A percentile compares a stretch with the other conserved stretches of the same genome.
phyloP scores from a whole-genome alignment of 2,329 filamentous ascomycete species.

The Curvularia sp. region DNA sequence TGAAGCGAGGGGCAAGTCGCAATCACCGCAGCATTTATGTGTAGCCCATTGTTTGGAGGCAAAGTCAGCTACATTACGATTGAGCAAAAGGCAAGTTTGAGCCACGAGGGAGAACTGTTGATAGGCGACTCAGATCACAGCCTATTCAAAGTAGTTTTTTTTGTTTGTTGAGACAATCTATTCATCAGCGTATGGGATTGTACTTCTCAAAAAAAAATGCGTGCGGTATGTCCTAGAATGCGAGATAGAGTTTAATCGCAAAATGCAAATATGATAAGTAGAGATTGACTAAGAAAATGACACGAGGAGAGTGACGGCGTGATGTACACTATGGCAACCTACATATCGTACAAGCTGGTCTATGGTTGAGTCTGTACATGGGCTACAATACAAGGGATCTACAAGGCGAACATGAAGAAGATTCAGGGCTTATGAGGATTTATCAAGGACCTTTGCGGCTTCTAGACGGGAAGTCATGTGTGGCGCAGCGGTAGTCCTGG shows the following conservation, averaged over 20 bases:
- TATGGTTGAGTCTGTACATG: slow-evolving; percentile 5
- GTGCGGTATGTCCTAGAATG: background rate
- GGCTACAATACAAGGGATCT: slow-evolving; percentile 5
- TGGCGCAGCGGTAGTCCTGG: slow-evolving; percentile 23
- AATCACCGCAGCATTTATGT: too few relatives aligned
- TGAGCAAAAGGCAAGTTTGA: background rate
- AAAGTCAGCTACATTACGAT: too few relatives aligned
- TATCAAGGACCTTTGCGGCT: slow-evolving; percentile 26
- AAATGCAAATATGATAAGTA: background rate
- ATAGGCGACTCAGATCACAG: background rate
- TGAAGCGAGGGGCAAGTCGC: too few relatives aligned
- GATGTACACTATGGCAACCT: slow-evolving; percentile 2
- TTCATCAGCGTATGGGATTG: background rate
- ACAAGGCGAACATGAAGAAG: background rate
- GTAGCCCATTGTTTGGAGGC: too few relatives aligned
- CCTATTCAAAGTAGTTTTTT: background rate
- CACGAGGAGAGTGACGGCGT: background rate
- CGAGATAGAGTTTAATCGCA: background rate
- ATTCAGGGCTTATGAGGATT: slow-evolving; percentile 20
- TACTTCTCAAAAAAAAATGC: background rate
- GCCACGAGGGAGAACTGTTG: background rate
- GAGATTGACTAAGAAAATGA: background rate
- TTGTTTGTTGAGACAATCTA: background rate
- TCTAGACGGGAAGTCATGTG: slow-evolving; percentile 34
- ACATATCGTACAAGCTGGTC: slow-evolving; percentile 15